Evolutionary conservation across 805 yeast species (phyloP), one percentile per base, ranked within the genome.

Genomic region (Lachancea mirantina): DNA sequence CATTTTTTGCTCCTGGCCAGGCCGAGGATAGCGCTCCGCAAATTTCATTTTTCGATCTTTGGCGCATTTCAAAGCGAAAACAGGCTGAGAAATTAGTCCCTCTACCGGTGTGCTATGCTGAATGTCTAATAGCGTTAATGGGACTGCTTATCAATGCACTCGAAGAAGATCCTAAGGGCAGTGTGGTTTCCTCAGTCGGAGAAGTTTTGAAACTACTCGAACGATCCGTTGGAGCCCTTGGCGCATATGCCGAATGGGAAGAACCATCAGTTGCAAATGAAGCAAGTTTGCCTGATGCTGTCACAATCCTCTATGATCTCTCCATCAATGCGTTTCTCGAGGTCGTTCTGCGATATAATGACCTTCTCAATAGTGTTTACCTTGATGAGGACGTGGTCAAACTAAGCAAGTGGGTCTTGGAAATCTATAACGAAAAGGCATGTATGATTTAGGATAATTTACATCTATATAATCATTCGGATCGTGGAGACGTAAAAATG

Each of bases 401-500:
- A 41, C 62, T 80, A 41, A 84, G 84, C 11, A 77, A 78, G 48
- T 75, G 84, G 78, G 81, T 81, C 17, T 67, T 78, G 35, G 87
- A 79, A 43, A 68, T 51, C 42, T 50, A 55, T 31, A 43, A 46
- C 26, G 40, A 43, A 23, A 33, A 34, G n/a, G 32, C 32, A 30
- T 26, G 10, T 21, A 10, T 34, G 23, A n/a, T n/a, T n/a, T n/a
- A n/a, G n/a, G n/a, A n/a, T n/a, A n/a, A n/a, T n/a, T n/a, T n/a
- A n/a, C n/a, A n/a, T n/a, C n/a, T n/a, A n/a, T n/a, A n/a, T n/a
- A n/a, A n/a, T n/a, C n/a, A n/a, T n/a, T n/a, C n/a, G n/a, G n/a
- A n/a, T n/a, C n/a, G n/a, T n/a, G n/a, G n/a, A n/a, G n/a, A n/a
- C n/a, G n/a, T n/a, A n/a, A n/a, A n/a, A n/a, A n/a, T n/a, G n/a